Base-by-base conservation (phyloP, 108 stramenopile genomes). In the Fistulifera solaris region DNA sequence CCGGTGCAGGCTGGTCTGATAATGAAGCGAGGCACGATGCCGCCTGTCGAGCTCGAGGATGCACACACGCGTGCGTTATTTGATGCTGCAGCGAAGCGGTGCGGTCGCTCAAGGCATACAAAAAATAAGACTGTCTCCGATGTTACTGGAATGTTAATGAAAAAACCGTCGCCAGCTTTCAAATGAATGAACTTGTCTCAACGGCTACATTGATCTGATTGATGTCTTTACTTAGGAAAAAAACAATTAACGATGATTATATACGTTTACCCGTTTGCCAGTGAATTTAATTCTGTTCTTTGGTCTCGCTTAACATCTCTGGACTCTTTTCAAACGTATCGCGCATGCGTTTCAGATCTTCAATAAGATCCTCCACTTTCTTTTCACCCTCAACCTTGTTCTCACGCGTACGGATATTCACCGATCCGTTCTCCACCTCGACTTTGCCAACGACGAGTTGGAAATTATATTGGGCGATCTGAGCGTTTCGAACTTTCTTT, bases 401-500 rank as follows among this genome's bases (percentile, higher is more conserved):
- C 13, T 88, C 94, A 26, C 94, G 71, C 25, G 89, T 96, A 52
- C 97, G 87, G 22, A 96, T 80, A 62, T 94, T 94, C 28, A 95
- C 97, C 27, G 83, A 77, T 16, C 81, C 84, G 41, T 85, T 85
- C 61, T 72, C 78, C 28, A 86, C 81, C 63, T 99, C 99, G 16
- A 62, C 63, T 54, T 86, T 74, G 25, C 99, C 99, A 19, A 99
- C 95, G n/a, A 97, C 93, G 25, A 98, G 76, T 58, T 97, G 95
- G 74, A 93, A 98, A 79, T 97, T 99, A 67, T 97, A 99, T 64
- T 98, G 96, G 0, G 84, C 93, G 42, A 95, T 54, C 65, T 97
- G 94, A 0, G 96, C 97, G 53, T 93, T 88, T 38, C 94, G 89
- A 22, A 99, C 93, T 78, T 98, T 98, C 89, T 99, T 99, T 61